Percentiles rank a stretch among this genome's conserved stretches.
These are phyloP conservation scores for Plantago rigida DNA, from an alignment of 305 asterid species.

Conservation along the genomic window DNA sequence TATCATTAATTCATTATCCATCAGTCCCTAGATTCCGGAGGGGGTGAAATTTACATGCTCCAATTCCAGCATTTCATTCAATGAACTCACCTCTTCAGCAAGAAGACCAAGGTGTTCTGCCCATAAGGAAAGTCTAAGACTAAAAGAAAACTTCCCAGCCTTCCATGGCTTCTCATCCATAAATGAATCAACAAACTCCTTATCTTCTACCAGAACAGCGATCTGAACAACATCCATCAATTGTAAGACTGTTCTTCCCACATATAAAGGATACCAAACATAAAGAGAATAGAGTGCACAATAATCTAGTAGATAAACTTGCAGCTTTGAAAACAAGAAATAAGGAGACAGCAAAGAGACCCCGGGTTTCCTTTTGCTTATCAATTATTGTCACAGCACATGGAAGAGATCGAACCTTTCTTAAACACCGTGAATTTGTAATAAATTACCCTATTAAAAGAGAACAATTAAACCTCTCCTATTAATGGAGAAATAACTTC, in stretches of 20 bases:
- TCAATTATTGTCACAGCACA: no score
- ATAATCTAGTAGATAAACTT: background rate
- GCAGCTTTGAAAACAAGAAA: background rate
- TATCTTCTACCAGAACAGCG: constrained; percentile 74
- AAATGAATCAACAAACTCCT: constrained; percentile 61
- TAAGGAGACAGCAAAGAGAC: background rate
- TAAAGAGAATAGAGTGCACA: no score
- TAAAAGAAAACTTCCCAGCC: constrained; percentile 74
- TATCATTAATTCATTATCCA: no score
- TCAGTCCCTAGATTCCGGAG: no score
- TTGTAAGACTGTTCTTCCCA: background rate
- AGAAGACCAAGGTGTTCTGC: constrained; percentile 79
- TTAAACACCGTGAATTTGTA: background rate
- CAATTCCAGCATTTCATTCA: constrained; percentile 16
- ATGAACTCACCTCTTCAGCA: constrained; percentile 51
- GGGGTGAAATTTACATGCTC: background rate
- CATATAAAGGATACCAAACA: no score
- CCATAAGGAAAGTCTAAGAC: constrained; percentile 79
- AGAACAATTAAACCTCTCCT: constrained; percentile 8
- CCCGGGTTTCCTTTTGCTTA: no score
- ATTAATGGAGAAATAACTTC: constrained; percentile 20
- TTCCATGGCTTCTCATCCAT: constrained; percentile 77
- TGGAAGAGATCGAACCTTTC: no score
- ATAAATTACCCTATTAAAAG: background rate
- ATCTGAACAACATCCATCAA: constrained; percentile 41